Evolutionary conservation across 1,284 basidiomycete species (phyloP).

Genomic region (Neonothopanus nambi): DNA sequence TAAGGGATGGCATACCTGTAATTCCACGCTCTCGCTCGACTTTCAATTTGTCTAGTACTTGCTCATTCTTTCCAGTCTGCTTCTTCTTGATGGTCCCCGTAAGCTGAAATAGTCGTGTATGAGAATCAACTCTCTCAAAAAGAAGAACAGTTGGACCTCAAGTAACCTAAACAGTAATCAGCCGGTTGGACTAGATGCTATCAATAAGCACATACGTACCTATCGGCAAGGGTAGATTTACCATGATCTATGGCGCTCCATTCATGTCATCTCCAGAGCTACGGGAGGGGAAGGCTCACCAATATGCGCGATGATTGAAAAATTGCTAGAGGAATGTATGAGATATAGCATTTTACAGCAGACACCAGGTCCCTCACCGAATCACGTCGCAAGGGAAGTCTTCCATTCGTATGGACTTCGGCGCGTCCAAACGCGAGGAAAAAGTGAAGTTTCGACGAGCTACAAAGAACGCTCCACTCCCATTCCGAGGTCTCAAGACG

Average conservation of each 20-base stretch:
- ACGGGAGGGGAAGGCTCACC: slow-evolving; percentile 41
- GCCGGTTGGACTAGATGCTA: not conserved
- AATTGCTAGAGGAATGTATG: slow-evolving; percentile 49
- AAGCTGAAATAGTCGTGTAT: slow-evolving; percentile 47
- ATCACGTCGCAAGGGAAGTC: slow-evolving; percentile 77
- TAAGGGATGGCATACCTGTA: slow-evolving; percentile 57
- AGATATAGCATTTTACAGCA: not conserved
- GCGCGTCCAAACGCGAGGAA: slow-evolving; percentile 28
- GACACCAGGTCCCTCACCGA: slow-evolving; percentile 47
- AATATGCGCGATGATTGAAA: slow-evolving; percentile 94
- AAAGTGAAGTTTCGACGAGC: slow-evolving; percentile 31
- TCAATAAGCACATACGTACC: slow-evolving; percentile 41
- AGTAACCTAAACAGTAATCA: slow-evolving; percentile 43
- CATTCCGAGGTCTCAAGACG: slow-evolving; percentile 21
- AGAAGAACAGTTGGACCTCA: slow-evolving; percentile 48
- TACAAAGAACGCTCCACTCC: not conserved
- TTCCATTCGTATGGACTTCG: slow-evolving; percentile 53
- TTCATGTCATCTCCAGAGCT: not conserved
- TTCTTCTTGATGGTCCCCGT: slow-evolving; percentile 83
- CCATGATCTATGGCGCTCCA: slow-evolving; percentile 67
- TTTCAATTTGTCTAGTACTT: slow-evolving; percentile 95
- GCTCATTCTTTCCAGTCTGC: slow-evolving; percentile 70
- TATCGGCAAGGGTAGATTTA: slow-evolving; percentile 90
- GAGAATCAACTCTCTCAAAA: not conserved
- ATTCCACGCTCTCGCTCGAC: slow-evolving; percentile 96